phyloP scores from a whole-genome alignment of 495 filamentous ascomycete species.

The Platismatia glauca region DNA sequence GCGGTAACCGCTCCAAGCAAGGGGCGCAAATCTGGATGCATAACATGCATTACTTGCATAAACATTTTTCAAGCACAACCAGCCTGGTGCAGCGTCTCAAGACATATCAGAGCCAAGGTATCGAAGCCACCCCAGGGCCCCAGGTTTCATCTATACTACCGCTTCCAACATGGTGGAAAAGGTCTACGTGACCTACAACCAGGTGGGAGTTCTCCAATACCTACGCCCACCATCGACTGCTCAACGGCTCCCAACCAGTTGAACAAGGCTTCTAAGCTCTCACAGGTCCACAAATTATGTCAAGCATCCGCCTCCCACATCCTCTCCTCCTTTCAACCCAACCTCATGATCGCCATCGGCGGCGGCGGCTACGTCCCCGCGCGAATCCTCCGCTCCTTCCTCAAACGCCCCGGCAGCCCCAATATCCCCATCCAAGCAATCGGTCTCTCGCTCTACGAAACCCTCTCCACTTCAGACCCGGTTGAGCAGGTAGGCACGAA shows the following conservation, averaged over 20 bases:
- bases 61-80: no score
- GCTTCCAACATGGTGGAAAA: constrained; percentile 67
- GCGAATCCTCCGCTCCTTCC: constrained; percentile 93
- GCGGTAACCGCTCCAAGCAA: neutral
- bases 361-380: constrained; percentile 96
- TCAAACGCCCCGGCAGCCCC: constrained; percentile 75
- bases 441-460: constrained; percentile 93
- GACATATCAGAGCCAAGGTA: no score
- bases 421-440: constrained; percentile 99
- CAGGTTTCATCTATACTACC: neutral
- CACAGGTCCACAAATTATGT: constrained; percentile 92
- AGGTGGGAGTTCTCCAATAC: constrained; percentile 42
- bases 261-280: constrained; percentile 6
- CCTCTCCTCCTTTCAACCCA: constrained; percentile 74
- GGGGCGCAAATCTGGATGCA: neutral
- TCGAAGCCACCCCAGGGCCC: neutral
- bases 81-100: no score
- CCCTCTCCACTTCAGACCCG: constrained; percentile 51
- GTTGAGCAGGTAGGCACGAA: constrained; percentile 79
- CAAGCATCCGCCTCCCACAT: constrained; percentile 72
- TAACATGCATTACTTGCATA: constrained; percentile 6
- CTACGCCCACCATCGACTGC: no score
- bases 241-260: neutral
- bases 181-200: constrained; percentile 90
- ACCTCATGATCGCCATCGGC: constrained; percentile 97